Base-by-base conservation (phyloP, 208 protist genomes). In the Phytomonas francai region DNA sequence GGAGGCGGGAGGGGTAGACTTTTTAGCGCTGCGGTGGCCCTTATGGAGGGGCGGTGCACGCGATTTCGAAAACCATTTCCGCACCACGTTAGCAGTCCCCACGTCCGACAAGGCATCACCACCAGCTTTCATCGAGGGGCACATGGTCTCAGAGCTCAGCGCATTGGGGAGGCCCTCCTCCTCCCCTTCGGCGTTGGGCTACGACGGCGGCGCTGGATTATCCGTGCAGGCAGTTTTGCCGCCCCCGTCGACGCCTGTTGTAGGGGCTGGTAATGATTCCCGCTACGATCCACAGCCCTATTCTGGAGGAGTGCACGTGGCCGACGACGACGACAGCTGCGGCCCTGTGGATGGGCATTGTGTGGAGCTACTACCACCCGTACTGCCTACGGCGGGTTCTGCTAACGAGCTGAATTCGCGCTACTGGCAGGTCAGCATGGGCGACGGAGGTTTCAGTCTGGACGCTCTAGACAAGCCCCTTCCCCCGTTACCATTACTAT, bases 21-120 rank as follows among this genome's bases (percentile, higher is more conserved):
- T 54, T 16, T 54, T 54, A 54, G 45, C 45, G 45, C 45, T 54
- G 45, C 45, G 45, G 45, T 54, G 45, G 45, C 45, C 45, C 19
- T 19, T 54, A 19, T 1, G 3, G 16, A 54, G 3, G 45, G 16
- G 39, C 39, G 12, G 1, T 19, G 39, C 39, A 12, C 39, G 12
- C 9, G 12, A 9, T 19, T 49, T 6, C 1, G 2, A 19, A 9
- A 19, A 49, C 14, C 14, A 9, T 49, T 19, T 22, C 45, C 16
- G 22, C 45, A 19, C 45, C 2, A 12, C 9, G 12, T 19, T 9
- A 49, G 19, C 45, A 4, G 11, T 22, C 11, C 45, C 19, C 19
- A 0, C 45, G 3, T 2, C 16, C 45, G 19, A 12, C 2, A 9
- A 54, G 11, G 45, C 16, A 25, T 19, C 45, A 3, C 42, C 14